Conservation (phyloP, 495 filamentous ascomycete genomes). For the Penicillium verhagenii region DNA sequence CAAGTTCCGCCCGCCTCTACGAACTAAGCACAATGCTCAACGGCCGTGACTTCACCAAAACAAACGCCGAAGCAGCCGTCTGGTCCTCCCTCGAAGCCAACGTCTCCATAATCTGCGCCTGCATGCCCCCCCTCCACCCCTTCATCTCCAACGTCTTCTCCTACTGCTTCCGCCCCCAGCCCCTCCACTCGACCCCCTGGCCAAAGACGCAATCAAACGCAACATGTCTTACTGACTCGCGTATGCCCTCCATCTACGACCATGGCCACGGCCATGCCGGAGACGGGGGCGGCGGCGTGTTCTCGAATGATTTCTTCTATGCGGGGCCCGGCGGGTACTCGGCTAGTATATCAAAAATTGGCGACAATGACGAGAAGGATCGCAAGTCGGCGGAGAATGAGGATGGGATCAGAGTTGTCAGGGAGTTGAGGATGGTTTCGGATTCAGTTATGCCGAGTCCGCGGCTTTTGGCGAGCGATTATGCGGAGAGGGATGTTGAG, state of each 20-base stretch:
- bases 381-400: neutral
- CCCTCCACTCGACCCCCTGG: constrained; percentile 13
- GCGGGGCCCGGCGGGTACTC: constrained; percentile 21
- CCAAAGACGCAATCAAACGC: constrained; percentile 14
- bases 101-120: constrained; percentile 76
- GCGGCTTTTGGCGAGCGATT: neutral
- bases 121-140: constrained; percentile 78
- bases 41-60: constrained; percentile 23
- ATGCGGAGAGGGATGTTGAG: constrained; percentile 15
- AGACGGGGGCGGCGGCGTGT: constrained; percentile 25
- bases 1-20: constrained; percentile 32
- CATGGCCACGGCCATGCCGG: neutral
- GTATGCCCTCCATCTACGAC: constrained; percentile 19
- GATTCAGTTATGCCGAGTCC: constrained; percentile 3
- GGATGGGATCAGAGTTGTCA: constrained; percentile 33
- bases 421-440: constrained; percentile 30
- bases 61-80: constrained; percentile 49
- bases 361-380: constrained; percentile 8
- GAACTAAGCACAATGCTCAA: constrained; percentile 19
- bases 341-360: constrained; percentile 23
- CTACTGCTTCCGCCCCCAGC: constrained; percentile 24
- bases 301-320: constrained; percentile 23
- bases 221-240: constrained; percentile 9
- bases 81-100: constrained; percentile 88
- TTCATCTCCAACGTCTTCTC: constrained; percentile 73